Percentiles rank a stretch among this genome's conserved stretches.
These are phyloP conservation scores for Bolboschoenus planiculmis DNA, from an alignment of 176 grass and related monocot species.

Conservation along the genomic window DNA sequence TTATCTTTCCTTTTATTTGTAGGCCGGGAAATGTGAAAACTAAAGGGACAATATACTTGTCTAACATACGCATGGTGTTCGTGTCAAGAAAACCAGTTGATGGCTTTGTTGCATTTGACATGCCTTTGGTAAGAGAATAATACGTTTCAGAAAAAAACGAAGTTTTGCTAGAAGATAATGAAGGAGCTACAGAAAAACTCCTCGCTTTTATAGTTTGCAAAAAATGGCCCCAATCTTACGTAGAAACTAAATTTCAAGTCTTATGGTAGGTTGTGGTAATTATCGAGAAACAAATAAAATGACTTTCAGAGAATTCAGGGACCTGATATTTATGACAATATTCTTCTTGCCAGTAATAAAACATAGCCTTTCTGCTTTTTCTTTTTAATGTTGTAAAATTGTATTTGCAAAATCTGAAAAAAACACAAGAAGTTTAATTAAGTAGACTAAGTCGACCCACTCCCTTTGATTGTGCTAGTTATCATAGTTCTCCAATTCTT, in stretches of 20 bases:
- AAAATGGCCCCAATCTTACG: not conserved
- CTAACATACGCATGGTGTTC: conserved; percentile 92
- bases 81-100: conserved; percentile 78
- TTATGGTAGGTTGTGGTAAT: not conserved
- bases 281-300: not conserved
- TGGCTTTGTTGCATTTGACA: conserved; percentile 80
- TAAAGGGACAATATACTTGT: conserved; percentile 97
- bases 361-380: not conserved
- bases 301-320: not conserved
- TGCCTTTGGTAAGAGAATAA: conserved; percentile 64
- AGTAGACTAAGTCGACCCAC: not conserved
- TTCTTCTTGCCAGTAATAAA: not conserved
- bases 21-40: conserved; percentile 44
- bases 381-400: not conserved
- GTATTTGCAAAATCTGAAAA: not conserved
- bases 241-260: not conserved
- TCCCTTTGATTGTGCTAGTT: not conserved
- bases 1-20: not conserved
- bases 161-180: not conserved
- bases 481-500: not conserved
- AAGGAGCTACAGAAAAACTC: not conserved
- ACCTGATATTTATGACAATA: not conserved
- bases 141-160: not conserved
- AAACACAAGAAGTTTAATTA: not conserved
- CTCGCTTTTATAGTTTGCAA: not conserved